A percentile compares a stretch with the other conserved stretches of the same genome.
Evolutionary conservation across 2,329 filamentous ascomycete species (phyloP).

Genomic region (Colletotrichum noveboracense): DNA sequence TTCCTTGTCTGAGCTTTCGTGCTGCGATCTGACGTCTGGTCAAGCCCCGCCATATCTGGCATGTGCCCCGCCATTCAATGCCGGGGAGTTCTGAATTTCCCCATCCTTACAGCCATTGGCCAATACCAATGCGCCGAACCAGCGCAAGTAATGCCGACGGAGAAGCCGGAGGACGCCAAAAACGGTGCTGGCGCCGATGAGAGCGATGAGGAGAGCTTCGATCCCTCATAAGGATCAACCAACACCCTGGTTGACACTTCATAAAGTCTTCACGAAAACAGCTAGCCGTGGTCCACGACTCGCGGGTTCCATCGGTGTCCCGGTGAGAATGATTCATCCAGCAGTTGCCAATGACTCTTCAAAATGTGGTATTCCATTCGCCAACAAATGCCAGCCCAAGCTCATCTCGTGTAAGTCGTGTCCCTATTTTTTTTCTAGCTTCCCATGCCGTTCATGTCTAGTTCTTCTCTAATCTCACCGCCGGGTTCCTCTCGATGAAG

Average conservation of each 20-base stretch:
- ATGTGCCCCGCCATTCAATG: slow-evolving; percentile 13
- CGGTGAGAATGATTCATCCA: not conserved
- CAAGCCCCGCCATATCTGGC: slow-evolving; percentile 10
- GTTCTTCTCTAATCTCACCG: slow-evolving; percentile 87
- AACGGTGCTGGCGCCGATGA: slow-evolving; percentile 4
- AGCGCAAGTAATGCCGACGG: slow-evolving; percentile 2
- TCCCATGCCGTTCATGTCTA: slow-evolving; percentile 42
- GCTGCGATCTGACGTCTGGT: slow-evolving; percentile 18
- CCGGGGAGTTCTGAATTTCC: not conserved
- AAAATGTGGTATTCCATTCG: slow-evolving; percentile 21
- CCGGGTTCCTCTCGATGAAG: slow-evolving; percentile 91
- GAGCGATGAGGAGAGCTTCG: not conserved
- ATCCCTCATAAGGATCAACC: slow-evolving; percentile 14
- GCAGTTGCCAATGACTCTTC: not conserved
- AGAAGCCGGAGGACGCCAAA: not conserved
- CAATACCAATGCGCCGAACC: slow-evolving; percentile 8
- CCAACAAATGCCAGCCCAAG: slow-evolving; percentile 20
- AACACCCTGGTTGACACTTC: not conserved
- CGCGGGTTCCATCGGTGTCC: not conserved
- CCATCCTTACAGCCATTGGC: slow-evolving; percentile 4
- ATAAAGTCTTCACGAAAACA: not conserved
- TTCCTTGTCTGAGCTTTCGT: slow-evolving; percentile 14
- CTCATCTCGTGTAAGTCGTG: slow-evolving; percentile 16
- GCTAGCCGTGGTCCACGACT: not conserved
- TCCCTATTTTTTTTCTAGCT: not conserved